These are phyloP conservation scores for Mortierella alpina DNA, from an alignment of 192 early-diverging fungal species.

Conservation along the genomic window DNA sequence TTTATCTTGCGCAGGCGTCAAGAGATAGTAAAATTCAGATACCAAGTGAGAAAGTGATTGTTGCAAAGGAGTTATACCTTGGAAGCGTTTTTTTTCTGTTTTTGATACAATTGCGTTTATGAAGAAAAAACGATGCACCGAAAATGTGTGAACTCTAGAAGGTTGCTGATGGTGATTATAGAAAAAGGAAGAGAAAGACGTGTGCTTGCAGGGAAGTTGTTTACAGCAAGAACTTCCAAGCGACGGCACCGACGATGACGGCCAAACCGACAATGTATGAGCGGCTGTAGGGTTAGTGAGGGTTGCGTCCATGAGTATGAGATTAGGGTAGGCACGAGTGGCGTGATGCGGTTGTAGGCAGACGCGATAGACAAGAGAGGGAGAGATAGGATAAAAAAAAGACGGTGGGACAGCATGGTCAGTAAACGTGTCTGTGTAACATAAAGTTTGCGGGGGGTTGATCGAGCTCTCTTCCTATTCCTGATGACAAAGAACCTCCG, in stretches of 20 bases:
- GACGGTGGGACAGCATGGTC: neutral
- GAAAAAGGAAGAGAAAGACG: neutral
- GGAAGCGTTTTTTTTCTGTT: neutral
- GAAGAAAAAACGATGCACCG: neutral
- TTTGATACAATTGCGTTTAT: neutral
- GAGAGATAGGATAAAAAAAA: slow-evolving; percentile 6
- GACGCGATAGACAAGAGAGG: neutral
- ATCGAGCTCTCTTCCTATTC: too few relatives aligned
- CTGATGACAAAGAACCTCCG: too few relatives aligned
- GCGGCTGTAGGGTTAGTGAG: slow-evolving; percentile 10
- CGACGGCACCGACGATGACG: slow-evolving; percentile 22
- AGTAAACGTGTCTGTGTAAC: neutral
- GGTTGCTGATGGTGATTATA: too few relatives aligned
- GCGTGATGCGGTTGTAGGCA: slow-evolving; percentile 24
- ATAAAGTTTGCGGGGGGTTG: too few relatives aligned
- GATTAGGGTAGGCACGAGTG: slow-evolving; percentile 8
- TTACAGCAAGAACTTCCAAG: slow-evolving; percentile 48
- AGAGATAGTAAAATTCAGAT: neutral
- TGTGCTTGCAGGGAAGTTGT: neutral
- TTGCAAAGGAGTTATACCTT: neutral
- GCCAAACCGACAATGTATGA: slow-evolving; percentile 21
- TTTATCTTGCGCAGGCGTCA: neutral
- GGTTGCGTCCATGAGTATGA: neutral
- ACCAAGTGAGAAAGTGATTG: neutral
- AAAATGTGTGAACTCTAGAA: neutral